These are phyloP conservation scores for Aspergillus coremiiformis DNA, from an alignment of 495 filamentous ascomycete genomes.

Conservation along the genomic window DNA sequence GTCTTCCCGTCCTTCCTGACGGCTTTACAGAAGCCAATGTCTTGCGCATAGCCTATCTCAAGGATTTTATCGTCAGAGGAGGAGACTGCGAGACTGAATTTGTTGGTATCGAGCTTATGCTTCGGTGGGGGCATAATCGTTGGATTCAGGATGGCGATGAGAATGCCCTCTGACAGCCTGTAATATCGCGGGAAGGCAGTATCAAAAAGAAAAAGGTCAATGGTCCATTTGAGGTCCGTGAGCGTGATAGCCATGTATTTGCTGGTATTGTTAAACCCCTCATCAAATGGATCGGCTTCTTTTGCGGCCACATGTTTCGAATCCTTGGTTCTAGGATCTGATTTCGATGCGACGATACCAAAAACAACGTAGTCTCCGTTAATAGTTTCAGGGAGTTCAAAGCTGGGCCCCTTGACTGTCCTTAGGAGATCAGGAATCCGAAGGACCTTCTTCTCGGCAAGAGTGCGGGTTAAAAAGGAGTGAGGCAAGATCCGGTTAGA, in stretches of 20 bases:
- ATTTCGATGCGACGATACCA: conserved; percentile 80
- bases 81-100: conserved; percentile 75
- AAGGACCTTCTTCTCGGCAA: conserved; percentile 68
- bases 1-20: conserved; percentile 74
- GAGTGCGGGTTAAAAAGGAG: conserved; percentile 61
- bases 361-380: conserved; percentile 83
- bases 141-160: conserved; percentile 92
- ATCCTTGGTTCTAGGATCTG: conserved; percentile 64
- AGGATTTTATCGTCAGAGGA: conserved; percentile 81
- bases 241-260: conserved; percentile 91
- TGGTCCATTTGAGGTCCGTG: conserved; percentile 81
- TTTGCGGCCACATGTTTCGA: conserved; percentile 36
- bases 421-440: conserved; percentile 76
- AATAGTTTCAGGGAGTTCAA: conserved; percentile 75
- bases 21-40: conserved; percentile 83
- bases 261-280: conserved; percentile 49
- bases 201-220: conserved; percentile 89
- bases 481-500: conserved; percentile 84
- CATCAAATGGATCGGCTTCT: conserved; percentile 42
- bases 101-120: conserved; percentile 62
- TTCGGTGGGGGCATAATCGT: conserved; percentile 77
- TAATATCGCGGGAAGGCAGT: conserved; percentile 85
- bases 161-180: conserved; percentile 76
- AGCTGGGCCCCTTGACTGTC: conserved; percentile 74
- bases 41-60: conserved; percentile 77